These are phyloP conservation scores for Cokeromyces recurvatus DNA, from an alignment of 371 early-diverging fungal species.

Conservation along the genomic window DNA sequence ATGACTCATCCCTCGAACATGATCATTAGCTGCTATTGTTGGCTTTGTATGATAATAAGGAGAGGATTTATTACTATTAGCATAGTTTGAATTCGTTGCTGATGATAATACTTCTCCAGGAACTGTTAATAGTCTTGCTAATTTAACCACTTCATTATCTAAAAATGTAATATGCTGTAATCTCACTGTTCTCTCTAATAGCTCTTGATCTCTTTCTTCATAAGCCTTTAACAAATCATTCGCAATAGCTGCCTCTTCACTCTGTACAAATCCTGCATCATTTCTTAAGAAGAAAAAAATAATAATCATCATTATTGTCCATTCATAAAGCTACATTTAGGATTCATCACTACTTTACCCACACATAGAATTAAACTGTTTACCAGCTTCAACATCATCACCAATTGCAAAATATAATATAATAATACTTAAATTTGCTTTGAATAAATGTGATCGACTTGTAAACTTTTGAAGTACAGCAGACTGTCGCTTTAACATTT, in stretches of 20 bases:
- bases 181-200: slow-evolving; percentile 51
- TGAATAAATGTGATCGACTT: slow-evolving; percentile 62
- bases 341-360: slow-evolving; percentile 48
- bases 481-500: slow-evolving; percentile 61
- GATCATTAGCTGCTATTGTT: too few relatives aligned
- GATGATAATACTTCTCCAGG: slow-evolving; percentile 43
- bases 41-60: too few relatives aligned
- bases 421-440: slow-evolving; percentile 67
- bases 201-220: slow-evolving; percentile 69
- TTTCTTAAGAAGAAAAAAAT: not conserved
- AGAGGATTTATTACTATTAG: too few relatives aligned
- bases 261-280: slow-evolving; percentile 60
- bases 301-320: too few relatives aligned
- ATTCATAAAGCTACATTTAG: too few relatives aligned
- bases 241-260: slow-evolving; percentile 71
- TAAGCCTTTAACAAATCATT: slow-evolving; percentile 67
- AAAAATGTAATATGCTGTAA: slow-evolving; percentile 63
- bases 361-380: slow-evolving; percentile 63
- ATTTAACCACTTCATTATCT: slow-evolving; percentile 69
- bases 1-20: slow-evolving; percentile 23
- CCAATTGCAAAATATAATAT: slow-evolving; percentile 71
- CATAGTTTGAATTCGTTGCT: too few relatives aligned
- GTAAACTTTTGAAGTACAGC: slow-evolving; percentile 60
- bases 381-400: slow-evolving; percentile 79
- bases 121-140: slow-evolving; percentile 51